Evolutionary conservation across 192 early-diverging fungal species (phyloP).

Genomic region (Linderina pennispora): DNA sequence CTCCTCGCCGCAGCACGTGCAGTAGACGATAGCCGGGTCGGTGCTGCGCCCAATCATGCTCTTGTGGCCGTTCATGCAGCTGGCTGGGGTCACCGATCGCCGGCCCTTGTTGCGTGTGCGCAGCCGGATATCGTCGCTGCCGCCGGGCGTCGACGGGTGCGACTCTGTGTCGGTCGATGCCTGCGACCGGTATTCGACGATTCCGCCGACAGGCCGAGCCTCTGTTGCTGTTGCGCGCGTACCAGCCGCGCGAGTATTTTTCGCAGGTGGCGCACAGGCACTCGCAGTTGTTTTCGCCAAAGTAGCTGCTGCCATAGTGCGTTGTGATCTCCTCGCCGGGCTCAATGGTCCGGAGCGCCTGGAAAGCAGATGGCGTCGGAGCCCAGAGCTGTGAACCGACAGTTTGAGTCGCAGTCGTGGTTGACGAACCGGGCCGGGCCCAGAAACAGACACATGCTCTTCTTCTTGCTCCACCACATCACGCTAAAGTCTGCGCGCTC

Average conservation of each 20-base stretch:
- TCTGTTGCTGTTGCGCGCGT: slow-evolving; percentile 3
- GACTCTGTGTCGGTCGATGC: slow-evolving; percentile 21
- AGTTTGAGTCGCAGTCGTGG: slow-evolving; percentile 68
- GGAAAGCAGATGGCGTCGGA: slow-evolving; percentile 56
- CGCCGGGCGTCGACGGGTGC: not conserved
- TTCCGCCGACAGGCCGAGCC: not conserved
- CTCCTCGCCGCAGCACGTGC: slow-evolving; percentile 8
- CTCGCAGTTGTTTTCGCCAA: slow-evolving; percentile 59
- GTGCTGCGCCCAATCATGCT: not conserved
- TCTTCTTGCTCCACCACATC: slow-evolving; percentile 54
- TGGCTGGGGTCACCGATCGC: slow-evolving; percentile 22
- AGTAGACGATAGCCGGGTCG: slow-evolving; percentile 1
- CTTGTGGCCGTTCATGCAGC: slow-evolving; percentile 10
- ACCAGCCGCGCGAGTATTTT: slow-evolving; percentile 45
- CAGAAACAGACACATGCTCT: slow-evolving; percentile 54
- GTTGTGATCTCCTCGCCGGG: slow-evolving; percentile 69
- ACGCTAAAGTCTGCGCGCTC: slow-evolving; percentile 57
- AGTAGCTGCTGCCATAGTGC: slow-evolving; percentile 61
- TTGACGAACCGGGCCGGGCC: slow-evolving; percentile 73
- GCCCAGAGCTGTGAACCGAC: slow-evolving; percentile 39
- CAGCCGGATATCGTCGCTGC: slow-evolving; percentile 2
- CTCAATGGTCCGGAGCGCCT: slow-evolving; percentile 55
- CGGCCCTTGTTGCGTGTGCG: slow-evolving; percentile 39
- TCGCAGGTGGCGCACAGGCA: slow-evolving; percentile 73
- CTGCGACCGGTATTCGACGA: not conserved